Evolutionary conservation across 2,329 filamentous ascomycete genomes (phyloP).

Genomic region (Tricladium varicosporioides): DNA sequence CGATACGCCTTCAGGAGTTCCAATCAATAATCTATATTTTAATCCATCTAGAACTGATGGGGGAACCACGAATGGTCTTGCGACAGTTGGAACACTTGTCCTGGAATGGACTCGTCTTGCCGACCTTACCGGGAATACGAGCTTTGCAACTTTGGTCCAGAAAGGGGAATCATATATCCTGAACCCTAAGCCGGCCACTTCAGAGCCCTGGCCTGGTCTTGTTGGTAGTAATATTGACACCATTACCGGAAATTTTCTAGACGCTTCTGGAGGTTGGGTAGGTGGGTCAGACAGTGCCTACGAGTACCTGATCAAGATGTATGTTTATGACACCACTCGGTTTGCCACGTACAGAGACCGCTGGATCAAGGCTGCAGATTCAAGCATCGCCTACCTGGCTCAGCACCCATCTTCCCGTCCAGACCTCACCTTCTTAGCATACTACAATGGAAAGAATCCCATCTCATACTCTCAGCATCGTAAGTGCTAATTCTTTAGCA

Average conservation of each 20-base stretch:
- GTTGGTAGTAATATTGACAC: constrained; percentile 67
- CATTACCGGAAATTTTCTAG: constrained; percentile 62
- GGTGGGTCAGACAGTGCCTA: constrained; percentile 80
- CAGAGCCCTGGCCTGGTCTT: constrained; percentile 75
- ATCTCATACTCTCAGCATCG: constrained; percentile 45
- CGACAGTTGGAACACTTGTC: constrained; percentile 73
- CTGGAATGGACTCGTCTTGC: constrained; percentile 82
- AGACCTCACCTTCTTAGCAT: constrained; percentile 70
- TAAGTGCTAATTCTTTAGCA: constrained; percentile 13
- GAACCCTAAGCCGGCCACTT: constrained; percentile 57
- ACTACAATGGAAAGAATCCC: constrained; percentile 48
- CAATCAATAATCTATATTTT: constrained; percentile 66
- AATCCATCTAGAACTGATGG: constrained; percentile 49
- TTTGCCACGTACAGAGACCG: constrained; percentile 67
- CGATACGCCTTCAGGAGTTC: constrained; percentile 71
- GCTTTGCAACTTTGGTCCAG: constrained; percentile 66
- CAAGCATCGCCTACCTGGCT: constrained; percentile 67
- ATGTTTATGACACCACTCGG: constrained; percentile 66
- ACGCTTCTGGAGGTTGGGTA: constrained; percentile 71
- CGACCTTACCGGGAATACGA: constrained; percentile 66
- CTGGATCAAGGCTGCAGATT: constrained; percentile 75
- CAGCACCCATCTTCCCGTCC: constrained; percentile 65
- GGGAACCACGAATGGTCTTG: constrained; percentile 64
- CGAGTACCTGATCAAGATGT: constrained; percentile 92
- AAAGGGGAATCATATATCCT: constrained; percentile 70